Evolutionary conservation across 140 eudicot species (phyloP), one percentile per base, ranked within the genome.

Genomic region (Bidens hawaiensis): DNA sequence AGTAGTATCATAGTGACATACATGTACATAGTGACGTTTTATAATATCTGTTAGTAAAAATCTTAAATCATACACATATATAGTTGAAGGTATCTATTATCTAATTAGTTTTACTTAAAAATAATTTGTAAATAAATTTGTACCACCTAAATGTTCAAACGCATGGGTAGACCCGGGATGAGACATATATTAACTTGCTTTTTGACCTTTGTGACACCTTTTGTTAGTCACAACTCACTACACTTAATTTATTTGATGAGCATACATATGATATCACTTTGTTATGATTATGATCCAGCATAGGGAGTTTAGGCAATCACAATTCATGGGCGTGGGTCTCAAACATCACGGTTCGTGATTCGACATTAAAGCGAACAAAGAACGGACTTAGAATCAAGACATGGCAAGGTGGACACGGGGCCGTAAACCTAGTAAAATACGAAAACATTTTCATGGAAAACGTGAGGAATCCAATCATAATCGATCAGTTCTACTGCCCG

Each of bases 391-490:
- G 87, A 68, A 84, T 75, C 67, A 81, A 84, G 73, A 84, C 93
- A 60, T 84, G 87, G 87, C 93, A 84, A 78, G 87, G 93, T 22
- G 93, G 93, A 4, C 75, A 60, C 3, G 93, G 93, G 40, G 70
- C 78, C 0, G 87, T 84, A 12, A 63, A 78, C 1, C n/a, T 41
- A 6, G 70, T 84, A 0, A 68, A 68, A 22, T 81, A 80, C 43
- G 61, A 68, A 19, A 81, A 73, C 61, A 67, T 81, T 25, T 64
- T 54, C 1, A 84, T 84, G 85, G 93, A 78, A 13, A 75, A 76
- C n/a, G 93, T 84, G 6, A 62, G 80, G 17, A 84, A 84, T 64
- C 93, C 93, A 0, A 81, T 84, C 11, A 78, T 84, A 34, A 81
- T 84, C 6, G 87, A 84, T 78, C 93, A 84, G 21, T 84, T 62